Conservation (phyloP, 2,329 filamentous ascomycete species). For the Diplodia corticola region DNA sequence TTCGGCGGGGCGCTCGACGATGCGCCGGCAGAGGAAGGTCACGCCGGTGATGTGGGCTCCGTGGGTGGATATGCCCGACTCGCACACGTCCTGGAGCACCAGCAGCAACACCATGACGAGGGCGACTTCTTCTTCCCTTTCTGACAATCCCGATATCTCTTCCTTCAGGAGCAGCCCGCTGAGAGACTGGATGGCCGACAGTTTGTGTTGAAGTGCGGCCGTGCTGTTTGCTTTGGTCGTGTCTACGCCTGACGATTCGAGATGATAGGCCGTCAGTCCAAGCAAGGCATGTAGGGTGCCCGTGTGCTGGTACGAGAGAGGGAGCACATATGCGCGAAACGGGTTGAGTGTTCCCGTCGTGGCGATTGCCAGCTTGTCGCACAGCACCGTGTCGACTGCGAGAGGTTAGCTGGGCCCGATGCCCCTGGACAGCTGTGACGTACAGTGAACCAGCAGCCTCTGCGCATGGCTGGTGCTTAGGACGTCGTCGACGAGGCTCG, state of each 20-base stretch:
- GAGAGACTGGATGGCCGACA: constrained; percentile 25
- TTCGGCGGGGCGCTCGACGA: constrained; percentile 4
- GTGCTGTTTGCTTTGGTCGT: constrained; percentile 16
- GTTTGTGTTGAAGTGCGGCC: constrained; percentile 24
- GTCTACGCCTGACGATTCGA: constrained; percentile 19
- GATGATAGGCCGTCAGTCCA: constrained; percentile 26
- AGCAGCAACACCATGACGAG: constrained; percentile 26
- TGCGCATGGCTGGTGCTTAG: constrained; percentile 16
- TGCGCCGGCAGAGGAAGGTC: constrained; percentile 24
- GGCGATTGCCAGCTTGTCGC: constrained; percentile 20
- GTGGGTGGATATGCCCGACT: constrained; percentile 26
- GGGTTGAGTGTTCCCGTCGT: constrained; percentile 20
- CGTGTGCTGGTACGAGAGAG: constrained; percentile 24
- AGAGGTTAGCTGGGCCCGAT: not conserved
- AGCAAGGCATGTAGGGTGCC: constrained; percentile 24
- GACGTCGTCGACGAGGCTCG: not conserved
- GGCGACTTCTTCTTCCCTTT: constrained; percentile 25
- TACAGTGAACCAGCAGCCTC: constrained; percentile 18
- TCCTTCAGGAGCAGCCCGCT: constrained; percentile 27
- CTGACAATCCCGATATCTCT: constrained; percentile 23
- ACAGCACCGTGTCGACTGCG: constrained; percentile 24
- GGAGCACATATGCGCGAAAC: constrained; percentile 25
- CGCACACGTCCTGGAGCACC: constrained; percentile 27
- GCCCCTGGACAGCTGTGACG: not conserved
- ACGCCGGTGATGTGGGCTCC: constrained; percentile 27